Percentiles rank a stretch among this genome's conserved stretches.
Conservation (phyloP, 208 protist genomes). For the Leishmania aethiopica region DNA sequence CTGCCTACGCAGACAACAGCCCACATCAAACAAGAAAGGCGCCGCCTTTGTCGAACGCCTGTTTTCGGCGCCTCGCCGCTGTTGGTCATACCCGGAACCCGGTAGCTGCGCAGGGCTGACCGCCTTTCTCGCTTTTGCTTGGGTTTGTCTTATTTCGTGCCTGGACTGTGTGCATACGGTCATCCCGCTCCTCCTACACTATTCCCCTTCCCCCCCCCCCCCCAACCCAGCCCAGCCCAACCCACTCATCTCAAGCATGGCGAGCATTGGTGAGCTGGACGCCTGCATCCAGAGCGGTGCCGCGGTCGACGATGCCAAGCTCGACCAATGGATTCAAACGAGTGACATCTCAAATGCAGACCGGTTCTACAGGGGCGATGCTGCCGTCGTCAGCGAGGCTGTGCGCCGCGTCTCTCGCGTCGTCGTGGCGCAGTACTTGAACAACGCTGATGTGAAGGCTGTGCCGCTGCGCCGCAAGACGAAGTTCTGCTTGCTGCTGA, state of each 20-base stretch:
- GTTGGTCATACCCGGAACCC: neutral
- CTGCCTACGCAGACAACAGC: neutral
- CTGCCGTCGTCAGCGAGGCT: constrained; percentile 35
- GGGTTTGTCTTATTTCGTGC: neutral
- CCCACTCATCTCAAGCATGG: constrained; percentile 11
- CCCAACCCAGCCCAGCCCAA: neutral
- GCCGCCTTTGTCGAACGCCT: neutral
- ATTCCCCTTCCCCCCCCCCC: neutral
- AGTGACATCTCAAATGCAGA: constrained; percentile 63
- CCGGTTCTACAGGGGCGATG: constrained; percentile 53
- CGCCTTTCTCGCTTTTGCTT: neutral
- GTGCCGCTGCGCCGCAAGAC: constrained; percentile 87
- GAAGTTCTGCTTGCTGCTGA: constrained; percentile 86
- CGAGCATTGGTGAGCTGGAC: constrained; percentile 43
- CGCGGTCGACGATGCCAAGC: constrained; percentile 46
- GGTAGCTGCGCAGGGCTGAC: neutral
- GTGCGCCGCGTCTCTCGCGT: constrained; percentile 37
- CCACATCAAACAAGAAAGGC: neutral
- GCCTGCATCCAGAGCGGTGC: constrained; percentile 48
- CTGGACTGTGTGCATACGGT: neutral
- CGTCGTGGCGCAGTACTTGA: constrained; percentile 81
- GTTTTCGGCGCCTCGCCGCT: neutral
- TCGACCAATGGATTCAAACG: constrained; percentile 68
- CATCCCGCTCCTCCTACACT: neutral
- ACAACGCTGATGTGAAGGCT: constrained; percentile 63